These are phyloP conservation scores for Heliosperma pusillum DNA, from an alignment of 148 eudicot genomes.

Conservation along the genomic window DNA sequence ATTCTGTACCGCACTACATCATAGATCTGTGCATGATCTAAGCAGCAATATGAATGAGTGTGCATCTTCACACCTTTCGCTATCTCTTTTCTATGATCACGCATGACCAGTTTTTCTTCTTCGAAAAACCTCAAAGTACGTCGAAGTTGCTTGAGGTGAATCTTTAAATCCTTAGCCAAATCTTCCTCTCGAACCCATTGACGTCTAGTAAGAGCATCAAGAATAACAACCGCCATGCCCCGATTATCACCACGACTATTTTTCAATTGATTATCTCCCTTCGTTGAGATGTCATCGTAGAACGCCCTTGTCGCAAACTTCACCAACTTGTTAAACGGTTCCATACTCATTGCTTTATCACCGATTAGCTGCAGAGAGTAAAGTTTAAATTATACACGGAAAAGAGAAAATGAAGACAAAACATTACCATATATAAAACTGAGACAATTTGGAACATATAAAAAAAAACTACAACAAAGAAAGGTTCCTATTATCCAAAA, in stretches of 20 bases:
- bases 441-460: no score
- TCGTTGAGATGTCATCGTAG: constrained; percentile 81
- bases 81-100: constrained; percentile 95
- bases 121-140: constrained; percentile 89
- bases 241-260: no score
- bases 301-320: constrained; percentile 87
- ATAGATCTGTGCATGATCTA: no score
- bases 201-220: constrained; percentile 92
- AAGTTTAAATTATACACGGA: not conserved
- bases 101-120: no score
- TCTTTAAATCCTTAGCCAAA: no score
- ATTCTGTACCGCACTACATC: no score
- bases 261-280: constrained; percentile 86
- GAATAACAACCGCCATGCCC: constrained; percentile 90
- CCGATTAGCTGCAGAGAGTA: not conserved
- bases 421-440: no score
- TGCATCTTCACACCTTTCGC: constrained; percentile 82
- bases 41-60: no score
- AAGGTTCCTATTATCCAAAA: not conserved
- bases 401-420: not conserved
- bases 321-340: constrained; percentile 44
- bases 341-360: constrained; percentile 10
- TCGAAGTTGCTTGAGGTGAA: constrained; percentile 92
- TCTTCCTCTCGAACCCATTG: constrained; percentile 98
- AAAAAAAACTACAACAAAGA: not conserved